Conservation (phyloP, 352 stramenopile genomes). For the Albugo candida region DNA sequence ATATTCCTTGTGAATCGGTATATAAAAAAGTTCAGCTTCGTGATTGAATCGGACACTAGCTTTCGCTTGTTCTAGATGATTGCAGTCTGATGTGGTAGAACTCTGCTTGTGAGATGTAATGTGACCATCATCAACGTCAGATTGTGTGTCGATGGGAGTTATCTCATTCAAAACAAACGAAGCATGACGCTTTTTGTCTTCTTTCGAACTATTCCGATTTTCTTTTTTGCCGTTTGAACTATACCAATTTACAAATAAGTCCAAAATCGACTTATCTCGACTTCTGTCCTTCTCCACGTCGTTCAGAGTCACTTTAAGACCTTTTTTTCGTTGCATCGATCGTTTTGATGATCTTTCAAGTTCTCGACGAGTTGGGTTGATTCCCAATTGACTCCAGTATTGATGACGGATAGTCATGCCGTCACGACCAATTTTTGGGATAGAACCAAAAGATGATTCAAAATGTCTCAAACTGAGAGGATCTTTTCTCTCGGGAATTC, state of each 20-base stretch:
- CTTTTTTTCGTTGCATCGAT: conserved; percentile 39
- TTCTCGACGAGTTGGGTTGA: conserved; percentile 60
- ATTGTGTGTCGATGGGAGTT: background rate
- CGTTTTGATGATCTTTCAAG: conserved; percentile 54
- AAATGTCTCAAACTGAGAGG: conserved; percentile 1
- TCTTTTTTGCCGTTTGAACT: conserved; percentile 13
- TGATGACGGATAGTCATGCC: conserved; percentile 67
- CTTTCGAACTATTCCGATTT: background rate
- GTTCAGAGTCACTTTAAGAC: conserved; percentile 59
- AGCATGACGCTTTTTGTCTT: background rate
- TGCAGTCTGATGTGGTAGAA: background rate
- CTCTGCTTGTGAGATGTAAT: background rate
- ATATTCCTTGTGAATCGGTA: conserved; percentile 64
- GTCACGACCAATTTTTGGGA: conserved; percentile 42
- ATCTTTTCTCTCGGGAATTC: conserved; percentile 10
- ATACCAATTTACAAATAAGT: conserved; percentile 72
- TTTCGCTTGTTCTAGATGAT: background rate
- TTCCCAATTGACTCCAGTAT: conserved; percentile 73
- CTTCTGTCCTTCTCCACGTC: conserved; percentile 21
- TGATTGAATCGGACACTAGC: conserved; percentile 39
- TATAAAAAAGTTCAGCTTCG: conserved; percentile 74
- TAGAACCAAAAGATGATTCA: conserved; percentile 5
- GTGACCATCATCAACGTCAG: background rate
- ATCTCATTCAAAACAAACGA: conserved; percentile 3
- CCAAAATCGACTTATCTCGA: conserved; percentile 45